Percentiles rank a stretch among this genome's conserved stretches.
These are phyloP conservation scores for Clathrospora elynae DNA, from an alignment of 2,329 filamentous ascomycete genomes.

Conservation along the genomic window DNA sequence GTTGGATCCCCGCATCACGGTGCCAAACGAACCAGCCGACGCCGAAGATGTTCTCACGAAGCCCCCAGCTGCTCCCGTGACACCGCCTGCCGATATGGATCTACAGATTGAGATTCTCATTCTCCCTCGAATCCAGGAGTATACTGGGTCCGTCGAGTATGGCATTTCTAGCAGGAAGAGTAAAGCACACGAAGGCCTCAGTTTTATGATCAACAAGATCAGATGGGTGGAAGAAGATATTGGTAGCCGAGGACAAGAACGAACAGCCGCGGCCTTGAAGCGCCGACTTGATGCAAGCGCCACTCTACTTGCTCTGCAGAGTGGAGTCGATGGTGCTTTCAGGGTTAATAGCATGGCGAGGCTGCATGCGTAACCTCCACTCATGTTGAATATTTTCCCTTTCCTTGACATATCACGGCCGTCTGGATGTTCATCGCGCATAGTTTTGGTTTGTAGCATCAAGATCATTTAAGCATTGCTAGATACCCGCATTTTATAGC, in stretches of 20 bases:
- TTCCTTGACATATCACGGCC: constrained; percentile 20
- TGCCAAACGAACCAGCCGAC: constrained; percentile 50
- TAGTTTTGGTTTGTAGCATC: constrained; percentile 27
- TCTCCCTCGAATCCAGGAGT: constrained; percentile 77
- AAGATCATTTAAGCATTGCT: constrained; percentile 42
- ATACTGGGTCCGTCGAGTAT: constrained; percentile 74
- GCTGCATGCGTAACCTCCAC: constrained; percentile 33
- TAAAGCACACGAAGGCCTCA: constrained; percentile 83
- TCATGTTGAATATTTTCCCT: constrained; percentile 7
- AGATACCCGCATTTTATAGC: constrained; percentile 48
- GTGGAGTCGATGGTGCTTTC: constrained; percentile 30
- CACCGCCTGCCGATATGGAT: constrained; percentile 71
- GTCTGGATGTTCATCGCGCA: constrained; percentile 13
- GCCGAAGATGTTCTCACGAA: constrained; percentile 51
- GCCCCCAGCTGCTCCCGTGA: constrained; percentile 60
- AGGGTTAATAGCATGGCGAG: constrained; percentile 35
- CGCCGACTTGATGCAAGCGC: constrained; percentile 45
- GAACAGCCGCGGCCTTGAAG: constrained; percentile 46
- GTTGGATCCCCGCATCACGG: constrained; percentile 62
- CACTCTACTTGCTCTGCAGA: constrained; percentile 41
- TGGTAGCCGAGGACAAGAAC: constrained; percentile 46
- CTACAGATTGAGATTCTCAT: constrained; percentile 86
- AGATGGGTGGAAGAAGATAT: constrained; percentile 82
- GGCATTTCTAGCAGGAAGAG: constrained; percentile 84
- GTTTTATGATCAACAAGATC: constrained; percentile 80